Percentiles rank a stretch among this genome's conserved stretches.
Evolutionary conservation across 2,329 filamentous ascomycete genomes (phyloP).

Genomic region (Pyricularia sp.): DNA sequence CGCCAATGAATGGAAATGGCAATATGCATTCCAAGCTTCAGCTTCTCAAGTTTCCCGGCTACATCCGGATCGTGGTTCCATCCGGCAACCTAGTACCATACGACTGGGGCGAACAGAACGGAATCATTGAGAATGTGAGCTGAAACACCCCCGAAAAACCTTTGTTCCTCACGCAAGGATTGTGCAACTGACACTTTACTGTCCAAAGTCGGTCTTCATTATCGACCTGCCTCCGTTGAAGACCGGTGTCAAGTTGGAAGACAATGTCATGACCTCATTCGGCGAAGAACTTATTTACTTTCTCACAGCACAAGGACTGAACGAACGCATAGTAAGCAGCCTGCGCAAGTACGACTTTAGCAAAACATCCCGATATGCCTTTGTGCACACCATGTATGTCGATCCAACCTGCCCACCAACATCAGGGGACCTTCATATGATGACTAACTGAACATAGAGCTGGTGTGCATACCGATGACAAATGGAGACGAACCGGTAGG

Average conservation of each 20-base stretch:
- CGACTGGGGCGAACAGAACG: conserved; percentile 73
- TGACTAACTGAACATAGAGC: conserved; percentile 26
- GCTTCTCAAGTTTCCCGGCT: conserved; percentile 62
- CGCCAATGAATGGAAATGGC: conserved; percentile 59
- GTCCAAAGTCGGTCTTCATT: conserved; percentile 64
- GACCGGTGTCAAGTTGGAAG: conserved; percentile 12
- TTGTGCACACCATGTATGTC: conserved; percentile 72
- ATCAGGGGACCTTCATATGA: not conserved
- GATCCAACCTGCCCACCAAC: conserved; percentile 5
- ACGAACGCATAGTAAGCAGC: conserved; percentile 51
- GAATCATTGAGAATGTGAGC: conserved; percentile 70
- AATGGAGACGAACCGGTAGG: conserved; percentile 28
- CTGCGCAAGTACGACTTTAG: conserved; percentile 72
- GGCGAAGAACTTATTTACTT: conserved; percentile 59
- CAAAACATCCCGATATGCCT: conserved; percentile 56
- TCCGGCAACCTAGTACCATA: conserved; percentile 75
- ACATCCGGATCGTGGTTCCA: conserved; percentile 71
- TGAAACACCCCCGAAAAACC: conserved; percentile 2
- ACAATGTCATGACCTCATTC: conserved; percentile 38
- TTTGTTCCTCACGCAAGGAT: not conserved
- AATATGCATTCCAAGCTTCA: conserved; percentile 94
- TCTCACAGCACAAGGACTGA: conserved; percentile 51
- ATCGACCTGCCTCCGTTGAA: conserved; percentile 67
- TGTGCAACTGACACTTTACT: not conserved
- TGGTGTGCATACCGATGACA: conserved; percentile 38